A percentile compares a stretch with the other conserved stretches of the same genome.
These are phyloP conservation scores for Magnusiomyces tetraspermus DNA, from an alignment of 1,139 yeast genomes.

Conservation along the genomic window DNA sequence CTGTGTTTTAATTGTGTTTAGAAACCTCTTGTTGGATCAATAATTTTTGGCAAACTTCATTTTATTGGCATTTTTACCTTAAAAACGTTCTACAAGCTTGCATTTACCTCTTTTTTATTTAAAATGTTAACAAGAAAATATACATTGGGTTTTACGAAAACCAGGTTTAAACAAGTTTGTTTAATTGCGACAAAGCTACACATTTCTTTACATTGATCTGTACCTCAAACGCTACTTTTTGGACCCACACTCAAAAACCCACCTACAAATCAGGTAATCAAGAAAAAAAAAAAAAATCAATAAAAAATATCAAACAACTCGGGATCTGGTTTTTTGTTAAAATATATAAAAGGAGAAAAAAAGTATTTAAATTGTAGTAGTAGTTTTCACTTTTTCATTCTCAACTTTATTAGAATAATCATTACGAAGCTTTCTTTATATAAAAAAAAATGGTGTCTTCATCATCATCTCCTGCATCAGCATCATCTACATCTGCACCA, in stretches of 20 bases:
- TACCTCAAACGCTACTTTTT: not conserved
- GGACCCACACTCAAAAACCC: not conserved
- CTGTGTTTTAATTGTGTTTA: too few species aligned
- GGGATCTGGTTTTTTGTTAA: not conserved
- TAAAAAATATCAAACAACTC: too few species aligned
- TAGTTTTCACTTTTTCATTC: not conserved
- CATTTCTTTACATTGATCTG: not conserved
- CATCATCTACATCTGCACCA: not conserved
- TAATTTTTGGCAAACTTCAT: too few species aligned
- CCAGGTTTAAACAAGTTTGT: not conserved
- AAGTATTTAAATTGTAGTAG: too few species aligned
- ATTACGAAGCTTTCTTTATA: not conserved
- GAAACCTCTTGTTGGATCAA: too few species aligned
- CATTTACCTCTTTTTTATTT: not conserved
- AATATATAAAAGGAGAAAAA: not conserved
- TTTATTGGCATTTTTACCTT: too few species aligned
- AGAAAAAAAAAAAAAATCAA: not conserved
- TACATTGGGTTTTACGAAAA: too few species aligned
- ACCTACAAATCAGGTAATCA: not conserved
- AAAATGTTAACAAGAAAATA: not conserved
- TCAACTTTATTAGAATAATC: not conserved
- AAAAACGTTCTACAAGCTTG: too few species aligned
- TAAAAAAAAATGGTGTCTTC: not conserved
- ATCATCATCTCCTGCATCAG: not conserved
- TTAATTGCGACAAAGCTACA: not conserved